phyloP scores from a whole-genome alignment of 805 yeast species.

The Hanseniaspora taiwanica region DNA sequence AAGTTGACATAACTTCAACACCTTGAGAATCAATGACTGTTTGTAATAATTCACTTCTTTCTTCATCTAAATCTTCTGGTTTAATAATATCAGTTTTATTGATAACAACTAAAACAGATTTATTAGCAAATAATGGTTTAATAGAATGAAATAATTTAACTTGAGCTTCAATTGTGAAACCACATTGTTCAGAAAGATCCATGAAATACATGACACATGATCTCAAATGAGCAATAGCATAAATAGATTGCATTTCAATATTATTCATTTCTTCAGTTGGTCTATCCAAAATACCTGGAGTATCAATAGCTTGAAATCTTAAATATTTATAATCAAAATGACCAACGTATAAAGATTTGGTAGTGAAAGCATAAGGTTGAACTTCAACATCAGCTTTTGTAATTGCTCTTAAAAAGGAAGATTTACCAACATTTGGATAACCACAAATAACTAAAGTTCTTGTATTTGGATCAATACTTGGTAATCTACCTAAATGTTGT shows the following conservation, averaged over 20 bases:
- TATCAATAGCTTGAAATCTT: constrained; percentile 97
- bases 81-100: constrained; percentile 88
- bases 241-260: constrained; percentile 98
- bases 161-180: constrained; percentile 93
- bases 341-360: constrained; percentile 93
- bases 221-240: constrained; percentile 96
- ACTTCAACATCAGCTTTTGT: constrained; percentile 98
- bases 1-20: constrained; percentile 84
- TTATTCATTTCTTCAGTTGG: constrained; percentile 99
- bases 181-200: constrained; percentile 99
- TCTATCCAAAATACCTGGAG: constrained; percentile 97
- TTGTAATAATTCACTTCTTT: constrained; percentile 57
- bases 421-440: constrained; percentile 98
- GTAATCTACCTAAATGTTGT: constrained; percentile 97
- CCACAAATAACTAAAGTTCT: constrained; percentile 96
- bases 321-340: constrained; percentile 97
- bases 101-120: constrained; percentile 88
- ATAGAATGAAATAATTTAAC: constrained; percentile 93
- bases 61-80: constrained; percentile 70
- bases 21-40: constrained; percentile 55
- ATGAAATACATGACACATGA: constrained; percentile 93
- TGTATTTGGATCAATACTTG: constrained; percentile 96
- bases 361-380: constrained; percentile 98
- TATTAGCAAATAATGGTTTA: constrained; percentile 94
- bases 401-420: constrained; percentile 82